Conservation (phyloP, 2,329 filamentous ascomycete genomes). For the Septoria linicola region DNA sequence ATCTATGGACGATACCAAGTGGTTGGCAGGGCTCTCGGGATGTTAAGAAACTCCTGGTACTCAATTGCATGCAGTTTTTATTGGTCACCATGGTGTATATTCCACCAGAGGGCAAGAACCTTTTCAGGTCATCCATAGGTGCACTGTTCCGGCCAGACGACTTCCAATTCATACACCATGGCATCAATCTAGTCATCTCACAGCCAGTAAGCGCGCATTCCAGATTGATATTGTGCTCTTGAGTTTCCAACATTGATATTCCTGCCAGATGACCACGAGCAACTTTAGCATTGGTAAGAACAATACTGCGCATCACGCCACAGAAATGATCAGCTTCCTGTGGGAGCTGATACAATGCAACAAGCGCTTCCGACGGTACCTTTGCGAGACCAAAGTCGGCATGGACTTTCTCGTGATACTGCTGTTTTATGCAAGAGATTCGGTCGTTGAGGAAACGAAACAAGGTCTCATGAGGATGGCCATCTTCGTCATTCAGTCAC, state of each 20-base stretch:
- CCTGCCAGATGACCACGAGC: conserved; percentile 70
- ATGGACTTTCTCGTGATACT: conserved; percentile 91
- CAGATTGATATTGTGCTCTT: not conserved
- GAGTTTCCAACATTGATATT: conserved; percentile 28
- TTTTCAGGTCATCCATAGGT: conserved; percentile 87
- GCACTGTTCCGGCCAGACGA: conserved; percentile 89
- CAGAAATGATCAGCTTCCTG: conserved; percentile 94
- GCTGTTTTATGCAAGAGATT: conserved; percentile 88
- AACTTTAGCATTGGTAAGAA: conserved; percentile 80
- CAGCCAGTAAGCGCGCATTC: conserved; percentile 60
- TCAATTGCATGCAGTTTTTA: conserved; percentile 88
- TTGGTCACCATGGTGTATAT: conserved; percentile 54
- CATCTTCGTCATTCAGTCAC: conserved; percentile 90
- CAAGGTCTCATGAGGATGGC: conserved; percentile 96
- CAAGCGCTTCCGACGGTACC: conserved; percentile 92
- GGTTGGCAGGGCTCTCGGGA: conserved; percentile 79
- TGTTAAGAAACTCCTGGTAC: conserved; percentile 77
- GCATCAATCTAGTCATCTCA: conserved; percentile 61
- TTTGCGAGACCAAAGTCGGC: conserved; percentile 89
- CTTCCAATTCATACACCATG: conserved; percentile 77
- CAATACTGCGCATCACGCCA: conserved; percentile 77
- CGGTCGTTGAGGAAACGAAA: conserved; percentile 79
- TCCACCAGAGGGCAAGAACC: conserved; percentile 64
- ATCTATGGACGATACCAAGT: conserved; percentile 89
- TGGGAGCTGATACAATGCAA: conserved; percentile 98